phyloP scores from a whole-genome alignment of 2,329 filamentous ascomycete species.

The Cercospora sojina region DNA sequence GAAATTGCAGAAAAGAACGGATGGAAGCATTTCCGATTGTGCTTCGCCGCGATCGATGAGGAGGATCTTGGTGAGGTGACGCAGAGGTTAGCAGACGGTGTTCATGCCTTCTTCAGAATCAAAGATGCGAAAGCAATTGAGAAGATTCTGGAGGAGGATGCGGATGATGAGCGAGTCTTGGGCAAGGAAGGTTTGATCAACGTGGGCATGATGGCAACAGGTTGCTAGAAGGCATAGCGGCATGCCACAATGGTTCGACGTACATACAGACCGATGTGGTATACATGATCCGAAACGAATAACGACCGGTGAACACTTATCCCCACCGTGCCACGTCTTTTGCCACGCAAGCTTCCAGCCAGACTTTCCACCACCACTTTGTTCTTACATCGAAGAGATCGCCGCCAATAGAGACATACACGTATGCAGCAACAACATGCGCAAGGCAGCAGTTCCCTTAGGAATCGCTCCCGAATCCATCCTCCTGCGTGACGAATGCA shows the following conservation, averaged over 20 bases:
- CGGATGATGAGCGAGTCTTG: conserved; percentile 27
- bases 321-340: background rate
- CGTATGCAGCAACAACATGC: background rate
- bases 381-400: background rate
- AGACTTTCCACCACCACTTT: background rate
- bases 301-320: background rate
- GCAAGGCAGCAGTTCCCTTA: background rate
- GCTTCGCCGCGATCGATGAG: conserved; percentile 80
- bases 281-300: background rate
- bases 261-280: background rate
- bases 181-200: conserved; percentile 10
- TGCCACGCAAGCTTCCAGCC: background rate
- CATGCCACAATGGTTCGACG: background rate
- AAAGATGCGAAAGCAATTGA: conserved; percentile 66
- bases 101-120: conserved; percentile 74
- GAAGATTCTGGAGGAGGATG: conserved; percentile 53
- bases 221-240: conserved; percentile 10
- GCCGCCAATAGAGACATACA: background rate
- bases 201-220: conserved; percentile 8
- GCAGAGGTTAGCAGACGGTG: conserved; percentile 64
- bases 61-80: conserved; percentile 64
- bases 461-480: background rate
- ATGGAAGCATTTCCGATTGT: conserved; percentile 74
- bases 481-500: background rate
- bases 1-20: conserved; percentile 59